Percentiles rank a stretch among this genome's conserved stretches.
phyloP scores from a whole-genome alignment of 2,329 filamentous ascomycete species.

The Colletotrichum tanaceti region DNA sequence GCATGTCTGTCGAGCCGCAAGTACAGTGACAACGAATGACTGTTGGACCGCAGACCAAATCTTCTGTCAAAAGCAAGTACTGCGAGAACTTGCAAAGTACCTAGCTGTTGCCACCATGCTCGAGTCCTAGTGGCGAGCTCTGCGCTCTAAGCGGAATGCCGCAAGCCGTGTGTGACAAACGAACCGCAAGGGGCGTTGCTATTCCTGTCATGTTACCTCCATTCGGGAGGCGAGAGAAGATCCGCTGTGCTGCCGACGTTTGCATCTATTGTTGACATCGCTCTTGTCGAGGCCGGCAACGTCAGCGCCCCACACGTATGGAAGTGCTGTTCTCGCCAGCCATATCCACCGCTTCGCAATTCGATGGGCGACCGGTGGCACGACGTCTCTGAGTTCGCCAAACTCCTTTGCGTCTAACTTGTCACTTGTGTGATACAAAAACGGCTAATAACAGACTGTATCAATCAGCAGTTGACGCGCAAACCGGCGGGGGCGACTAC shows the following conservation, averaged over 20 bases:
- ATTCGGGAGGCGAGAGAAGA: not conserved
- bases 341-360: not conserved
- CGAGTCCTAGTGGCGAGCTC: not conserved
- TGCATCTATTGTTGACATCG: not conserved
- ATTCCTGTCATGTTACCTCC: not conserved
- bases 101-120: too few species aligned
- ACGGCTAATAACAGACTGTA: conserved; percentile 1
- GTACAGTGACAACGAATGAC: too few species aligned
- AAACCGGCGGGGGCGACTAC: not conserved
- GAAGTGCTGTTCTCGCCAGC: not conserved
- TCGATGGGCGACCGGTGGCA: not conserved
- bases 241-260: not conserved
- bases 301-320: not conserved
- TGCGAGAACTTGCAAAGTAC: too few species aligned
- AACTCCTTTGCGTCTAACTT: not conserved
- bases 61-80: not conserved
- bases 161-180: not conserved
- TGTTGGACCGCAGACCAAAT: not conserved
- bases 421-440: not conserved
- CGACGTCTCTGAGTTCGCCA: conserved; percentile 6
- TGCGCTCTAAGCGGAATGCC: not conserved
- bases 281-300: not conserved
- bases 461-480: not conserved
- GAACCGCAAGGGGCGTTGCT: not conserved
- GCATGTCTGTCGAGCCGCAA: not conserved